A percentile compares a stretch with the other conserved stretches of the same genome.
Conservation (phyloP, 2,329 filamentous ascomycete species). For the Cordyceps cicadae region DNA sequence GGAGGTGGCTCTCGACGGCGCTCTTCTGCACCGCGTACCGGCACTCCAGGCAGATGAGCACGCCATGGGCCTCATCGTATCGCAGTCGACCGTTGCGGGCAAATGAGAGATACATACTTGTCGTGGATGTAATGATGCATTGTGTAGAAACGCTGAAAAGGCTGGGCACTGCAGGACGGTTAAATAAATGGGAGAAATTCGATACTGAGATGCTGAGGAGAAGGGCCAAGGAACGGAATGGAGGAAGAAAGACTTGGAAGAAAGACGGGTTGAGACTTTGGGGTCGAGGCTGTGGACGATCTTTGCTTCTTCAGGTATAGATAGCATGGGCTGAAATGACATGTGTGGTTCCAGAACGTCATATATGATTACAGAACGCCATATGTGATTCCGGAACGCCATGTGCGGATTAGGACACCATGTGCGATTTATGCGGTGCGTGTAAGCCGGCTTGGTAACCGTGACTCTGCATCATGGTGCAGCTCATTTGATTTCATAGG, state of each 20-base stretch:
- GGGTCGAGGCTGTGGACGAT: not conserved
- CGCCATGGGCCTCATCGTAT: constrained; percentile 4
- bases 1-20: constrained; percentile 27
- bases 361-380: not conserved
- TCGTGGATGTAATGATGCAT: not conserved
- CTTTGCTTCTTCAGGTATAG: not conserved
- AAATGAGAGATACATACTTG: not conserved
- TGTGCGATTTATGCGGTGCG: not conserved
- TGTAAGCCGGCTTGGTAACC: not conserved
- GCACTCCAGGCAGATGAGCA: constrained; percentile 28
- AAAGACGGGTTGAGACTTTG: not conserved
- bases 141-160: not conserved
- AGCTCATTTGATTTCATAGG: not conserved
- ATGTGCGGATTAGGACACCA: too few relatives aligned
- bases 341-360: too few relatives aligned
- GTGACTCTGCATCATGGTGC: not conserved
- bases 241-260: not conserved
- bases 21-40: constrained; percentile 30
- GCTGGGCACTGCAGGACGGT: not conserved
- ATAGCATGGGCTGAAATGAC: too few relatives aligned
- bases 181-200: not conserved
- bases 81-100: not conserved
- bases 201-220: not conserved
- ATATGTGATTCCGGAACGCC: not conserved
- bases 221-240: not conserved